These are phyloP conservation scores for Kurtzmaniella quercitrusa DNA, from an alignment of 1,139 yeast genomes.

Conservation along the genomic window DNA sequence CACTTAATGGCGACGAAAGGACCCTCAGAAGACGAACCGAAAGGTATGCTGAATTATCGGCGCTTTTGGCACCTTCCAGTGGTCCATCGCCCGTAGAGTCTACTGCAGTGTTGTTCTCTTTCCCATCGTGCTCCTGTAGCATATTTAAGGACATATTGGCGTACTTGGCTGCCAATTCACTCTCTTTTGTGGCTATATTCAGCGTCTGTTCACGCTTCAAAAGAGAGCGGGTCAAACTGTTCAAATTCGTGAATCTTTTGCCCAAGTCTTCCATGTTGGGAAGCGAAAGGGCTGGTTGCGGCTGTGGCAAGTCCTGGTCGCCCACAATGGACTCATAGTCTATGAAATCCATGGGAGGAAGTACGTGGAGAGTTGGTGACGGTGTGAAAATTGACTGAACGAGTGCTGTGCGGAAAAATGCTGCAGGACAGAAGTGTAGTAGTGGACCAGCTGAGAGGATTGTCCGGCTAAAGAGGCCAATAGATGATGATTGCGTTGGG, in stretches of 20 bases:
- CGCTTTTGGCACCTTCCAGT: no score
- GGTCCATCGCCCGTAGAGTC: slow-evolving; percentile 3
- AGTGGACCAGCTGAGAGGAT: no score
- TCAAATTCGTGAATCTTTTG: slow-evolving; percentile 31
- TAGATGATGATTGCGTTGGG: no score
- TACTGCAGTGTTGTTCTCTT: neutral
- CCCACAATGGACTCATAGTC: slow-evolving; percentile 33
- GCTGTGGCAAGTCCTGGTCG: slow-evolving; percentile 31
- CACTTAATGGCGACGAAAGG: slow-evolving; percentile 45
- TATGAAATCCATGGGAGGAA: slow-evolving; percentile 35
- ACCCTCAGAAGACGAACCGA: slow-evolving; percentile 49
- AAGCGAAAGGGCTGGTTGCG: slow-evolving; percentile 44
- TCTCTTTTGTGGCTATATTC: slow-evolving; percentile 9
- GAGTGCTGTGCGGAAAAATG: no score
- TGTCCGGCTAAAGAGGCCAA: no score
- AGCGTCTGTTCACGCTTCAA: slow-evolving; percentile 15
- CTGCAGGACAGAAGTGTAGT: no score
- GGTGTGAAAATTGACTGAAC: neutral
- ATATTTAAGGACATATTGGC: slow-evolving; percentile 30
- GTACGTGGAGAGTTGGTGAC: neutral
- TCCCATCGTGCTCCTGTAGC: slow-evolving; percentile 3
- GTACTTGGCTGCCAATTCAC: slow-evolving; percentile 31
- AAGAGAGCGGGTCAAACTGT: slow-evolving; percentile 27
- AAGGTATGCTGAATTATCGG: slow-evolving; percentile 17
- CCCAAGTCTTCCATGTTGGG: slow-evolving; percentile 40